phyloP scores from a whole-genome alignment of 257 asterid species.

The Solanum rostratum region DNA sequence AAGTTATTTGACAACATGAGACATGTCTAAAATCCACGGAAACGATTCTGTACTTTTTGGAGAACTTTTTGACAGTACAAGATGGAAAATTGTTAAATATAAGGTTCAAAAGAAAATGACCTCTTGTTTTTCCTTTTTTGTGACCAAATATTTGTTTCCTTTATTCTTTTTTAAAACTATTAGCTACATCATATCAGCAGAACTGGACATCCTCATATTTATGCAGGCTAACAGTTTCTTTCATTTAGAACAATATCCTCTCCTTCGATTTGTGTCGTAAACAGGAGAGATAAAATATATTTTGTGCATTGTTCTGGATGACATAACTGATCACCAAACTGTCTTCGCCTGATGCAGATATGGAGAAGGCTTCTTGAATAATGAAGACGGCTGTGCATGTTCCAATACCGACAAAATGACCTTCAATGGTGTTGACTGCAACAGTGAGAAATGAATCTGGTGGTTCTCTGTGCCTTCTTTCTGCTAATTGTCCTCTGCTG shows the following conservation, averaged over 20 bases:
- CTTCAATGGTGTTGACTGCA: conserved; percentile 6
- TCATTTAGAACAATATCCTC: not conserved
- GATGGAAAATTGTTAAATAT: not conserved
- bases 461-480: conserved; percentile 9
- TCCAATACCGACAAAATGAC: conserved; percentile 5
- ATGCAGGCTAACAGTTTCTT: not conserved
- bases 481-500: conserved; percentile 13
- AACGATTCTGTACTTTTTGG: not conserved
- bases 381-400: not conserved
- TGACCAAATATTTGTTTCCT: not conserved
- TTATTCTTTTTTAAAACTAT: not conserved
- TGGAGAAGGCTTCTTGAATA: conserved; percentile 43
- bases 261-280: not conserved
- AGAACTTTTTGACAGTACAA: not conserved
- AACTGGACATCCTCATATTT: not conserved
- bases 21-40: not conserved
- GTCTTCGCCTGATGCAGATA: conserved; percentile 23
- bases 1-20: not conserved
- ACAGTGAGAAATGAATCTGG: conserved; percentile 15
- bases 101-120: not conserved
- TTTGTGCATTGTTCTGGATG: not conserved
- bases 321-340: not conserved
- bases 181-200: not conserved
- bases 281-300: not conserved
- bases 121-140: not conserved